Percentiles rank a stretch among this genome's conserved stretches.
phyloP scores from a whole-genome alignment of 2,329 filamentous ascomycete species.

The Bipolaris zeicola region DNA sequence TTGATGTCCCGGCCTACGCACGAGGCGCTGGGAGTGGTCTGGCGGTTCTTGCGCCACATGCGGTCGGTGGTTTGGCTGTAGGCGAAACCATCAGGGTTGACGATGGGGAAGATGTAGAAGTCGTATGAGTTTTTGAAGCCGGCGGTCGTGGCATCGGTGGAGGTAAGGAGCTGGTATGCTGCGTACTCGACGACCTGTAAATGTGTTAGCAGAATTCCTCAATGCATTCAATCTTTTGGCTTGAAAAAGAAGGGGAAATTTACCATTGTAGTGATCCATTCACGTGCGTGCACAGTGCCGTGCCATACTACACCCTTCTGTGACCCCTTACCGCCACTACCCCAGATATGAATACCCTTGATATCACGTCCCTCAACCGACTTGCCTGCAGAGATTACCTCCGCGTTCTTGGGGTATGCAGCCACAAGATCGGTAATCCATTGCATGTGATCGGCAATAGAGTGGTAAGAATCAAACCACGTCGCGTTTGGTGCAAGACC shows the following conservation, averaged over 20 bases:
- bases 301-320: conserved; percentile 47
- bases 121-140: conserved; percentile 66
- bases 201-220: conserved; percentile 5
- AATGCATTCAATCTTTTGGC: not conserved
- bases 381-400: conserved; percentile 44
- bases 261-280: conserved; percentile 47
- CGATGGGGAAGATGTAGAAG: conserved; percentile 62
- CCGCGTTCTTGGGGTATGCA: conserved; percentile 43
- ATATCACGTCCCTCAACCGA: conserved; percentile 47
- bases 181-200: conserved; percentile 42
- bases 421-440: conserved; percentile 45
- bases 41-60: conserved; percentile 49
- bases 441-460: conserved; percentile 42
- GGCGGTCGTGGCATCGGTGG: conserved; percentile 35
- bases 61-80: conserved; percentile 47
- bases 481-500: conserved; percentile 36
- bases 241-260: not conserved
- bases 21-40: conserved; percentile 32
- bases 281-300: conserved; percentile 47
- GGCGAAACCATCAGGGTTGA: conserved; percentile 49
- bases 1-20: conserved; percentile 50
- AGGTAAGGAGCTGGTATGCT: conserved; percentile 44
- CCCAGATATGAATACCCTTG: conserved; percentile 49
- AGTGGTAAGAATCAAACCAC: conserved; percentile 48
- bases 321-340: conserved; percentile 45